Evolutionary conservation across 2,329 filamentous ascomycete genomes (phyloP), one percentile per base, ranked within the genome.

Genomic region (Onygena corvina): DNA sequence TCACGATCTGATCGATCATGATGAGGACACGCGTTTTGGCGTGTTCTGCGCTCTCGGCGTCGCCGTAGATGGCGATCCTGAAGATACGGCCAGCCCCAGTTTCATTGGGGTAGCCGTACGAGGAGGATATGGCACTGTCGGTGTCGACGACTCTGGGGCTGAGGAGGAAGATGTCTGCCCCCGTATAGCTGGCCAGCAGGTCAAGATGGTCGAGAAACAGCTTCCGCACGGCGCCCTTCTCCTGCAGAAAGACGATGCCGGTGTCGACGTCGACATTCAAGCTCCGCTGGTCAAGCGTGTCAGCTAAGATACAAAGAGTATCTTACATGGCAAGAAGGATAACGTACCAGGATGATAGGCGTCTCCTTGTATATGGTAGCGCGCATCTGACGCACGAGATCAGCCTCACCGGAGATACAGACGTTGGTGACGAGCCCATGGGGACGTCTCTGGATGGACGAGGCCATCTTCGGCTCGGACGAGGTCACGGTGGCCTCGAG

Each of bases 21-120:
- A 96, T 94, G 65, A 98, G 72, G 34, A 95, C 82, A 56, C 92
- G 80, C 14, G 90, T 94, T 75, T 98, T 98, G 49, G 92, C 92
- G 68, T 96, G 90, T 67, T 98, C 92, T 23, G 87, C 84, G 57
- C 88, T 94, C 70, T 96, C 81, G 67, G 92, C 83, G 64, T 98
- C 92, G 49, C 92, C 90, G 60, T 92, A 98, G 56, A 98, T 93
- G 59, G 87, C 85, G 53, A 95, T 83, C 62, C 90, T 82, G 73
- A 93, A 88, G 58, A 90, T 81, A 66, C 92, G 86, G 65, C 95
- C 89, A 59, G 82, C 72, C 59, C 86, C 83, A 58, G 85, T 85
- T 60, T 92, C 82, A 60, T 92, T 82, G 31, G 80, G 80, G 60
- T 87, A 85, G 25, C 79, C 78, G 63, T 81, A 80, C 56, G 85